These are phyloP conservation scores for Fusarium sp. DNA, from an alignment of 2,329 filamentous ascomycete species.

Conservation along the genomic window DNA sequence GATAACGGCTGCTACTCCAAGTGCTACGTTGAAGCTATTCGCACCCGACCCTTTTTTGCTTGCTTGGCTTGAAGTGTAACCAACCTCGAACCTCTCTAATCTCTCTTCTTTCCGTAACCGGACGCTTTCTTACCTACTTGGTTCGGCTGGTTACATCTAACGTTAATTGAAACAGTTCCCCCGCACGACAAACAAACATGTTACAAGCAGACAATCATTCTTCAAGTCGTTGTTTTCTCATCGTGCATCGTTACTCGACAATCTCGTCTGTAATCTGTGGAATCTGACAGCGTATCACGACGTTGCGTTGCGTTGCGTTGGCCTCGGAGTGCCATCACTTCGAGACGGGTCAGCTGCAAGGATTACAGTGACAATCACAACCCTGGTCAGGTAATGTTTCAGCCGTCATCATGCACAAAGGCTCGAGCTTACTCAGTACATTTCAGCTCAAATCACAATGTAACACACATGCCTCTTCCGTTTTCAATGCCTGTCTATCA, in stretches of 20 bases:
- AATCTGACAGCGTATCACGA: slow-evolving; percentile 16
- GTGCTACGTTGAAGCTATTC: slow-evolving; percentile 30
- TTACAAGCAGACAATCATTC: background rate
- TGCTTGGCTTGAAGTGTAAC: slow-evolving; percentile 11
- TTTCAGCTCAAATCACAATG: background rate
- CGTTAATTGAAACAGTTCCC: background rate
- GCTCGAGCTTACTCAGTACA: background rate
- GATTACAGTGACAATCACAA: background rate
- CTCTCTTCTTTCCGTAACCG: background rate
- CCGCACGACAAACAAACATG: slow-evolving; percentile 10
- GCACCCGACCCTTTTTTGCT: background rate
- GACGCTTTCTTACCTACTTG: background rate
- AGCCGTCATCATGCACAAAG: background rate
- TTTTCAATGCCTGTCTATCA: background rate
- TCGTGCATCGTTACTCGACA: slow-evolving; percentile 9
- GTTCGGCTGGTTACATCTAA: slow-evolving; percentile 20
- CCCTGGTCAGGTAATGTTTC: background rate
- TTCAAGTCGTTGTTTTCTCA: background rate
- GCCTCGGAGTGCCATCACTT: background rate
- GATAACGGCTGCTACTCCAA: slow-evolving; percentile 17
- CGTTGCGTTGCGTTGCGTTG: slow-evolving; percentile 6
- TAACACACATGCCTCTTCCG: background rate
- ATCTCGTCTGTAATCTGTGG: background rate
- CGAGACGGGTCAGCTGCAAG: background rate
- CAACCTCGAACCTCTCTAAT: background rate